A percentile compares a stretch with the other conserved stretches of the same genome.
phyloP scores from a whole-genome alignment of 805 yeast species.

The Candida quercuum region DNA sequence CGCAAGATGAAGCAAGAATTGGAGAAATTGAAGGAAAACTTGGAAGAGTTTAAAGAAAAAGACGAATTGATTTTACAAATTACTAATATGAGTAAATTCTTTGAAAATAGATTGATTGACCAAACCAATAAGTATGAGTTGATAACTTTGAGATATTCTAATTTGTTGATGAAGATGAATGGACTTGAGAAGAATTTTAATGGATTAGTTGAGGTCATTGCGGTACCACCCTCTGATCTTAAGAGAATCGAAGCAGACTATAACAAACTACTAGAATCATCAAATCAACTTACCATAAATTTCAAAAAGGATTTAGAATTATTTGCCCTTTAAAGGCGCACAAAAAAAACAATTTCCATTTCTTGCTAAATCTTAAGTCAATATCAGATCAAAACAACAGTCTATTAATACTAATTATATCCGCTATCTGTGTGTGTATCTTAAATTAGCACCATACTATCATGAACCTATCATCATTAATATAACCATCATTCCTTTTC shows the following conservation, averaged over 20 bases:
- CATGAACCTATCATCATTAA: no score
- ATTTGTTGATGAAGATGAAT: constrained; percentile 1
- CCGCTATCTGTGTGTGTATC: no score
- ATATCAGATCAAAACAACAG: no score
- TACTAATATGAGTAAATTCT: constrained; percentile 20
- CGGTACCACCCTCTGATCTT: neutral
- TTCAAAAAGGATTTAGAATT: constrained; percentile 1
- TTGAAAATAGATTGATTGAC: constrained; percentile 23
- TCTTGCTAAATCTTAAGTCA: no score
- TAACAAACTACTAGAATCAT: neutral
- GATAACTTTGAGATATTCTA: constrained; percentile 8
- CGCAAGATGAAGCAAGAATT: constrained; percentile 17
- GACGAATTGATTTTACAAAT: constrained; percentile 16
- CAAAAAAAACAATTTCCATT: neutral
- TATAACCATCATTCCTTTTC: no score
- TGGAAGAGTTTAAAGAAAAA: constrained; percentile 17
- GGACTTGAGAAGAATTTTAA: constrained; percentile 5
- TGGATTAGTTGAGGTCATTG: constrained; percentile 6
- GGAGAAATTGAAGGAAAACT: constrained; percentile 11
- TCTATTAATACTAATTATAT: neutral
- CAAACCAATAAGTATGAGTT: constrained; percentile 22
- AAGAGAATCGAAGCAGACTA: neutral
- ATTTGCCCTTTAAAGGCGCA: neutral
- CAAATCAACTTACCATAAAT: neutral
- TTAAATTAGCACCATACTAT: no score